Base-by-base conservation (phyloP, 1,139 yeast species). In the Yamadazyma atlantica region DNA sequence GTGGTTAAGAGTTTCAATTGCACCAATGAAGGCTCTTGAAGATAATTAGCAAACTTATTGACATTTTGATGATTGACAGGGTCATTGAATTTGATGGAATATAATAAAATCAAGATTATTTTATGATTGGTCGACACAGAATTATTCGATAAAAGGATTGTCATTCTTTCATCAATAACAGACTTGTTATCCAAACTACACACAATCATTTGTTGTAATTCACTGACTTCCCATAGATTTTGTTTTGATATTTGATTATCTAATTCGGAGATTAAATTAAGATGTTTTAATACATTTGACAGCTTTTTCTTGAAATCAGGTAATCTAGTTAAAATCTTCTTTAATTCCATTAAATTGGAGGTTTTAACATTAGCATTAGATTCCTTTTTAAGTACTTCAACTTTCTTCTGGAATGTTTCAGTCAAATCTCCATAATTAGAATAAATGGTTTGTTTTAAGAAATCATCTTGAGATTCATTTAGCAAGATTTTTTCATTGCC, bases 361-460 rank as follows among this genome's bases (percentile, higher is more conserved):
- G 77, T 70, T 43, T 66, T 58, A 42, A 89, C 73, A 47, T 80
- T 81, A 5, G 70, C 56, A 51, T 89, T 84, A 0, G 97, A 86
- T 54, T 86, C 87, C 22, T 73, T 60, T 53, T 88, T 94, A 61
- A 89, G 92, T 38, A 80, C 82, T 39, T 82, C 84, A 26, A 94
- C 97, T 54, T 87, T 88, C 41, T 76, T 81, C 54, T 88, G 92
- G 55, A 94, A 85, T 47, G 80, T 78, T 30, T 90, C 96, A 22
- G 97, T 95, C 39, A 92, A 69, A 57, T 92, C 97, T 22, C 98
- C 99, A 63, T 90, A 94, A 59, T 92, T 92, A 48, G 86, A 69
- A 55, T 79, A 88, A 88, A 88, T 85, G 4, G 94, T 74, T 42
- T 86, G 89, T 30, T 71, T 68, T 60, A 78, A 92, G 54, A 92